These are phyloP conservation scores for Salix exigua DNA, from an alignment of 345 rosid species.

Conservation along the genomic window DNA sequence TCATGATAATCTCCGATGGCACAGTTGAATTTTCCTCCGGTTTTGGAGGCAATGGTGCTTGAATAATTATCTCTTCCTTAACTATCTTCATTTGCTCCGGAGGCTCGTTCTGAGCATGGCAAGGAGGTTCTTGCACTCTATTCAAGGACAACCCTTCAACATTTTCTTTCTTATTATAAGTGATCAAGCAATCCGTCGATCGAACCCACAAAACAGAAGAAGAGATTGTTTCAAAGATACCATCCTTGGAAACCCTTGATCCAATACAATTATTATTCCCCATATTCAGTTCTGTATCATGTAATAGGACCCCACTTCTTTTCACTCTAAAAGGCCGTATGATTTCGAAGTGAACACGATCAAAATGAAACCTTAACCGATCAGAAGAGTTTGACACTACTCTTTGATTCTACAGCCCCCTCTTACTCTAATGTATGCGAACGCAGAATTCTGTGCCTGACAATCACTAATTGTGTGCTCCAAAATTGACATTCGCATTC, in stretches of 20 bases:
- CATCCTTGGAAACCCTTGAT: conserved; percentile 24
- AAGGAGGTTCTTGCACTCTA: conserved; percentile 18
- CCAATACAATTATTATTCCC: conserved; percentile 73
- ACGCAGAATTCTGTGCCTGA: too few species aligned
- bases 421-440: background rate
- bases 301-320: conserved; percentile 11
- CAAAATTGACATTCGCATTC: too few species aligned
- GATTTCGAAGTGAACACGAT: background rate
- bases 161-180: conserved; percentile 4
- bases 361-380: background rate
- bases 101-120: conserved; percentile 20
- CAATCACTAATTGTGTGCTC: too few species aligned
- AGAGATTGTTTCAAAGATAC: conserved; percentile 28
- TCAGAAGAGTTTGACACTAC: background rate
- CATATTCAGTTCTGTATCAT: conserved; percentile 32
- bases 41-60: background rate
- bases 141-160: background rate
- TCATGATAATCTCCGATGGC: background rate
- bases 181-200: conserved; percentile 10
- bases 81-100: conserved; percentile 42
- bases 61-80: conserved; percentile 9
- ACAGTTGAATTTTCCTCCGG: background rate
- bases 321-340: background rate
- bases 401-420: background rate
- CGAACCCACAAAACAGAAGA: conserved; percentile 30